Conservation (phyloP, 164 flowering plant genomes). For the Magnolia sinica region DNA sequence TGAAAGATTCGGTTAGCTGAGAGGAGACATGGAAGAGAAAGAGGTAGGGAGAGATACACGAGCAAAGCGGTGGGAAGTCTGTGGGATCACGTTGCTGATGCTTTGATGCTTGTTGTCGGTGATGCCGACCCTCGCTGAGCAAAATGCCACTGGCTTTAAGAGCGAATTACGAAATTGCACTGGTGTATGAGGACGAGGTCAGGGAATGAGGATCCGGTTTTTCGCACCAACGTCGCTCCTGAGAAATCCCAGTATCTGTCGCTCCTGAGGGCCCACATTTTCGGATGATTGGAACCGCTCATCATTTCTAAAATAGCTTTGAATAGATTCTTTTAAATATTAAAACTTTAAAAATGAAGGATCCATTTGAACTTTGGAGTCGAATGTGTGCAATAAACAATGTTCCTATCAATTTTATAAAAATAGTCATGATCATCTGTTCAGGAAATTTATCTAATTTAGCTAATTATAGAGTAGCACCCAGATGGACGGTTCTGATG, state of each 20-base stretch:
- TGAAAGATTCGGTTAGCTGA: background rate
- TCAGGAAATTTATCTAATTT: background rate
- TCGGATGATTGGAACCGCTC: background rate
- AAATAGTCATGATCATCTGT: background rate
- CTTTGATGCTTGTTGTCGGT: conserved; percentile 19
- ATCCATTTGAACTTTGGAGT: background rate
- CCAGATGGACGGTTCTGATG: no score
- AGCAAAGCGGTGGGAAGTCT: conserved; percentile 9
- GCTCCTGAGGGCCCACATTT: no score
- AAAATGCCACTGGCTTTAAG: conserved; percentile 2
- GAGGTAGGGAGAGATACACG: conserved; percentile 2
- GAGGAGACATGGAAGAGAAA: background rate
- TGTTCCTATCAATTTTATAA: background rate
- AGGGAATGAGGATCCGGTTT: no score
- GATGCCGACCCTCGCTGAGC: background rate
- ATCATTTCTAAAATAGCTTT: background rate
- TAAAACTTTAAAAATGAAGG: background rate
- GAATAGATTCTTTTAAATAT: background rate
- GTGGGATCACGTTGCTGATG: conserved; percentile 16
- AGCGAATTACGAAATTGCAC: no score
- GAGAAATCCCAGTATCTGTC: no score
- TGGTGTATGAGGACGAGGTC: no score
- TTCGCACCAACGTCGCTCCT: background rate
- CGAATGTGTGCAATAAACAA: background rate
- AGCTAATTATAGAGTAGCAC: no score